phyloP scores from a whole-genome alignment of 495 filamentous ascomycete species.

The Aspergillus campestris region DNA sequence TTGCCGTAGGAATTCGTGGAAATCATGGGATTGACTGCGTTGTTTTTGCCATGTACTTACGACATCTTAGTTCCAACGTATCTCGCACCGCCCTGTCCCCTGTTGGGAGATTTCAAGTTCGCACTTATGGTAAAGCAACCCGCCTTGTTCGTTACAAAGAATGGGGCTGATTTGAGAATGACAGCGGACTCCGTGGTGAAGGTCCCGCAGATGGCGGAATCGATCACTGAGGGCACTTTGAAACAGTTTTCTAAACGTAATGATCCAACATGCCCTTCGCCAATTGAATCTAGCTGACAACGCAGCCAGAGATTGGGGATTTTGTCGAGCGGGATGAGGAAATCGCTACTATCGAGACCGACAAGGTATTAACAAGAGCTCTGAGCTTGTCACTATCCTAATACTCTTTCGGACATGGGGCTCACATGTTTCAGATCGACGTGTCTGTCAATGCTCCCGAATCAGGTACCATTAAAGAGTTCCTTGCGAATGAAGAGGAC shows the following conservation, averaged over 20 bases:
- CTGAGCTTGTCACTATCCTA: too few relatives aligned
- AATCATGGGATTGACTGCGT: background rate
- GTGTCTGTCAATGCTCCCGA: slow-evolving; percentile 92
- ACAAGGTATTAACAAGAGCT: slow-evolving; percentile 60
- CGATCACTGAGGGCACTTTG: slow-evolving; percentile 93
- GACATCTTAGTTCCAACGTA: slow-evolving; percentile 15
- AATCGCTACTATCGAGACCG: slow-evolving; percentile 98
- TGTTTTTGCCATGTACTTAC: background rate
- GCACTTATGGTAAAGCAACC: slow-evolving; percentile 28
- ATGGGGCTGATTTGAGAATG: slow-evolving; percentile 5
- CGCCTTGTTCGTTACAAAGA: background rate
- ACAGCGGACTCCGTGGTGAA: slow-evolving; percentile 76
- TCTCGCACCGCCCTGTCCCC: slow-evolving; percentile 19
- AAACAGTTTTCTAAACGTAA: slow-evolving; percentile 88
- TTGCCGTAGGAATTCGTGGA: slow-evolving; percentile 18
- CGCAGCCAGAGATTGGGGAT: slow-evolving; percentile 68
- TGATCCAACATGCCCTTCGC: slow-evolving; percentile 7
- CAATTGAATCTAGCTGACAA: slow-evolving; percentile 14
- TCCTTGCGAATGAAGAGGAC: slow-evolving; percentile 89
- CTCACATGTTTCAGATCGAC: slow-evolving; percentile 58
- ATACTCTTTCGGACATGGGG: too few relatives aligned
- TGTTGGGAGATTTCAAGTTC: slow-evolving; percentile 27
- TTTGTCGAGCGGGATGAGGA: slow-evolving; percentile 94
- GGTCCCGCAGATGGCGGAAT: slow-evolving; percentile 97
- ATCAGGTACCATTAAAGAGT: slow-evolving; percentile 83